Evolutionary conservation across 371 early-diverging fungal species (phyloP).

Genomic region (Mucor piriformis): DNA sequence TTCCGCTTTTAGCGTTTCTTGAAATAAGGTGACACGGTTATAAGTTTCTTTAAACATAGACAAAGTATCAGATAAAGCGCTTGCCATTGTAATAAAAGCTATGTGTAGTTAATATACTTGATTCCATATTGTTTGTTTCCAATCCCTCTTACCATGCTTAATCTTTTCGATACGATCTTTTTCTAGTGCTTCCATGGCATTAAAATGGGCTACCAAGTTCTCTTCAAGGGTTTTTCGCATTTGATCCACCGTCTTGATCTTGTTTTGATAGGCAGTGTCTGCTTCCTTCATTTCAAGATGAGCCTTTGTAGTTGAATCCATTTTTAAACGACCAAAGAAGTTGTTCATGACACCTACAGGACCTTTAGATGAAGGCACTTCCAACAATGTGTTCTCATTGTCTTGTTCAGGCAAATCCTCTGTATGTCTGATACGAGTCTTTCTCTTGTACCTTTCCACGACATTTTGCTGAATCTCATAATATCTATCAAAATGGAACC

Average conservation of each 20-base stretch:
- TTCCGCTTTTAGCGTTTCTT: constrained; percentile 75
- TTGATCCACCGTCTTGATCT: constrained; percentile 58
- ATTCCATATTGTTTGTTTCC: too few relatives aligned
- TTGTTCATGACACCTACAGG: background rate
- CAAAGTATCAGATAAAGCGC: constrained; percentile 60
- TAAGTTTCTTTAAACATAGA: constrained; percentile 57
- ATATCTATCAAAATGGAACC: background rate
- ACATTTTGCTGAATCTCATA: constrained; percentile 22
- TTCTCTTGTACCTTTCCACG: constrained; percentile 15
- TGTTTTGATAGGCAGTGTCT: constrained; percentile 59
- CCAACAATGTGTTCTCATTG: background rate
- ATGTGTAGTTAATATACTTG: too few relatives aligned
- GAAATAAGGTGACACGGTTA: constrained; percentile 65
- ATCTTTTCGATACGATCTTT: constrained; percentile 50
- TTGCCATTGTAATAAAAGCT: constrained; percentile 68
- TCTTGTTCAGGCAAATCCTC: background rate
- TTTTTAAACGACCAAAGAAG: constrained; percentile 1
- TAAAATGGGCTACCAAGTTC: constrained; percentile 56
- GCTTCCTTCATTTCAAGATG: constrained; percentile 49
- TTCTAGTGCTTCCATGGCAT: constrained; percentile 61
- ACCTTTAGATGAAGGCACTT: constrained; percentile 8
- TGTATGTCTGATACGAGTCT: constrained; percentile 12
- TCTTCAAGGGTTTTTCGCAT: constrained; percentile 68
- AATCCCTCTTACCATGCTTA: constrained; percentile 48
- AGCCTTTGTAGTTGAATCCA: constrained; percentile 2